A percentile compares a stretch with the other conserved stretches of the same genome.
Conservation (phyloP, 768 basidiomycete species). For the Pisolithus orientalis region DNA sequence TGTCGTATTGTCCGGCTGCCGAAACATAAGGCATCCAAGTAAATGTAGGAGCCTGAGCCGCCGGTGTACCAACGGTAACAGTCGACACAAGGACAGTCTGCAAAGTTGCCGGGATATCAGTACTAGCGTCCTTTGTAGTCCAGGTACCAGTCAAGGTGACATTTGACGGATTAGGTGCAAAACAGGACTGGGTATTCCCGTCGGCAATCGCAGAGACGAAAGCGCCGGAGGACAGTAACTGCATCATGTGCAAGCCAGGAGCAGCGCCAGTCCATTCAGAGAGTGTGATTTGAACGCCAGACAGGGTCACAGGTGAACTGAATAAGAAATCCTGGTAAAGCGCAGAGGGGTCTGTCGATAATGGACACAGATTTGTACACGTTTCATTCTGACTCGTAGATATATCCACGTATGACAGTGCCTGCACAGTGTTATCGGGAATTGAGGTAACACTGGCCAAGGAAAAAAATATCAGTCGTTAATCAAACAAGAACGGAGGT, state of each 20-base stretch:
- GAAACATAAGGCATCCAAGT: constrained; percentile 94
- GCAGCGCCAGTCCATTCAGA: constrained; percentile 67
- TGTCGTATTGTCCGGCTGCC: constrained; percentile 76
- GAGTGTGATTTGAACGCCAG: constrained; percentile 84
- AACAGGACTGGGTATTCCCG: constrained; percentile 67
- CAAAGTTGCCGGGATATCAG: constrained; percentile 73
- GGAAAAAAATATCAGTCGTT: constrained; percentile 12
- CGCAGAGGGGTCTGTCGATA: constrained; percentile 68
- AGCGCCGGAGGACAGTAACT: constrained; percentile 87
- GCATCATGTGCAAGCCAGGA: constrained; percentile 85
- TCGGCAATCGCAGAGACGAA: constrained; percentile 68
- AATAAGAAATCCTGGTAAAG: constrained; percentile 95
- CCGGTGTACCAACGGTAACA: constrained; percentile 56
- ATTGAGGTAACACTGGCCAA: constrained; percentile 68
- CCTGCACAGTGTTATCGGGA: constrained; percentile 80
- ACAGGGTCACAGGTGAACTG: constrained; percentile 52
- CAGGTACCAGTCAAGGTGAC: constrained; percentile 65
- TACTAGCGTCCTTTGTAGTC: constrained; percentile 56
- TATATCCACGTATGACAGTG: constrained; percentile 74
- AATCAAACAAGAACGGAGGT: constrained; percentile 1
- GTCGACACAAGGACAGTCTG: constrained; percentile 68
- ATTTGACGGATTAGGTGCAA: constrained; percentile 69
- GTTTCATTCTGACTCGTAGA: constrained; percentile 66
- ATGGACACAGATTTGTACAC: constrained; percentile 74
- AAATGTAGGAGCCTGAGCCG: constrained; percentile 64